Base-by-base conservation (phyloP, 306 rosid genomes). In the Cicer chorassanicum region DNA sequence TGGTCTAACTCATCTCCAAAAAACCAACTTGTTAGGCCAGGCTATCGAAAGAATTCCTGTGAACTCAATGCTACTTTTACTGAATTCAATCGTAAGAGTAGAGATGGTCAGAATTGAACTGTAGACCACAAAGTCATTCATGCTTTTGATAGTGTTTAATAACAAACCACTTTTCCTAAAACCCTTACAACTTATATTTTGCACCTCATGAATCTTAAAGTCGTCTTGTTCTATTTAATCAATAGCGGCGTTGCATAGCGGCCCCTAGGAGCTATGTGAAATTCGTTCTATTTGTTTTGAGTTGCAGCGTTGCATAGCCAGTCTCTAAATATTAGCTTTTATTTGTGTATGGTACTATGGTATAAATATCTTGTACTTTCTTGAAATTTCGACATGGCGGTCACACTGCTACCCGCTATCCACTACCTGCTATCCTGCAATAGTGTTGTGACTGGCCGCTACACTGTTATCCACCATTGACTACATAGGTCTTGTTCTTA, bases 71-170 rank as follows among this genome's bases (percentile, higher is more conserved):
- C 36, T 8, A 29, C 24, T 46, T 11, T 34, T 49, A 48, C 9
- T 49, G 45, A 68, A 48, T 68, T 49, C 36, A 34, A 41, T 40
- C 41, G 53, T 62, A 60, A 34, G 56, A 44, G 19, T 56, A 16
- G 60, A 60, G 50, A 57, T 9, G 18, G 34, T 55, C 44, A 3
- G 40, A 54, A 70, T 46, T 41, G 46, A 60, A 38, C 56, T 19
- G n/a, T 62, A 50, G 72, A 50, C n/a, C 12, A 50, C 55, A 29
- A 29, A 29, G 36, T 29, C 36, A 29, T 29, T 29, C 36, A 29
- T 29, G 36, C 36, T 29, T 29, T 29, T 29, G 36, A 29, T 29
- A 29, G 36, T 29, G 5, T 29, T 29, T 29, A 29, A 3, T 29
- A 29, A 29, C 36, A 29, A 29, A 38, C 65, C 49, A 21, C 18